Percentiles rank a stretch among this genome's conserved stretches.
Evolutionary conservation across 1,284 basidiomycete species (phyloP).

Genomic region (Erythrobasidium hasegawianum): DNA sequence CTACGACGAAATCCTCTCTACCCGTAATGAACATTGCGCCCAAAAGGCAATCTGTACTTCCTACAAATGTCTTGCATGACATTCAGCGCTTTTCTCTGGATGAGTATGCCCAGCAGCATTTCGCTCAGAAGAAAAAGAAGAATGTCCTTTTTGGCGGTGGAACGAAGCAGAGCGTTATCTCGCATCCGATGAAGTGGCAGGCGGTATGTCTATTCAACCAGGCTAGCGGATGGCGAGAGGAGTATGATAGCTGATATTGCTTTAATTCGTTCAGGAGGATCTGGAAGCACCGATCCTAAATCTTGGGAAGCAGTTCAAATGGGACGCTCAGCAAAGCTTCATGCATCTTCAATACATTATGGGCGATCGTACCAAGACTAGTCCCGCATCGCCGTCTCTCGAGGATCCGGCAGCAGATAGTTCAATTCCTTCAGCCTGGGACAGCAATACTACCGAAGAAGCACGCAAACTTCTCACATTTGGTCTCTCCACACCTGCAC

Average conservation of each 20-base stretch:
- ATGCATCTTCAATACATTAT: slow-evolving; percentile 84
- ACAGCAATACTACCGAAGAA: slow-evolving; percentile 65
- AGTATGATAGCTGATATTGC: not conserved
- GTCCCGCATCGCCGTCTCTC: not conserved
- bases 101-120: slow-evolving; percentile 77
- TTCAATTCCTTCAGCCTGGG: slow-evolving; percentile 22
- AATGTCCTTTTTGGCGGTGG: slow-evolving; percentile 59
- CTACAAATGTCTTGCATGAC: slow-evolving; percentile 69
- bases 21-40: not conserved
- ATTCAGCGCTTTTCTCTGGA: slow-evolving; percentile 78
- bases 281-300: slow-evolving; percentile 69
- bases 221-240: no score
- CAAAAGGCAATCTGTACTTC: slow-evolving; percentile 60
- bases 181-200: slow-evolving; percentile 17
- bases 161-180: slow-evolving; percentile 61
- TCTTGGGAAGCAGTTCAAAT: slow-evolving; percentile 62
- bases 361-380: slow-evolving; percentile 72
- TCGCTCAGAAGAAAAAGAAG: slow-evolving; percentile 72
- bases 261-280: slow-evolving; percentile 7
- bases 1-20: not conserved
- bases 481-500: slow-evolving; percentile 69
- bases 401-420: not conserved
- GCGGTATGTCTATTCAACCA: not conserved
- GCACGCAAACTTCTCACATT: slow-evolving; percentile 77
- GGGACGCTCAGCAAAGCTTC: slow-evolving; percentile 76